Evolutionary conservation across 352 stramenopile genomes (phyloP).

Genomic region (Elongisporangium prolatum): DNA sequence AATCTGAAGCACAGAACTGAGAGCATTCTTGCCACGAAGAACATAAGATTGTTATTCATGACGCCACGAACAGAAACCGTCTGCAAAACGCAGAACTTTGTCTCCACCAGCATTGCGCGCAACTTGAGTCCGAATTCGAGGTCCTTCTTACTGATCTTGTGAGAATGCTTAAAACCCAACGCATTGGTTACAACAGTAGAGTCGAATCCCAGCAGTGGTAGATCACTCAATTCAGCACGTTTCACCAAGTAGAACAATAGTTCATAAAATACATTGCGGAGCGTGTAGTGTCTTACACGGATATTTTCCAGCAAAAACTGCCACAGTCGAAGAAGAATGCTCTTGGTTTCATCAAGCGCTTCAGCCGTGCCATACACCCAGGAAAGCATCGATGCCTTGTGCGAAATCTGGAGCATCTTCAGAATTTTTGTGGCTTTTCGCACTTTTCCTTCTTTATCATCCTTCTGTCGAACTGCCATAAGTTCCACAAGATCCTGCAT

Average conservation of each 20-base stretch:
- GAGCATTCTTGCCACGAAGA: constrained; percentile 85
- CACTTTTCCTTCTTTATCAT: constrained; percentile 89
- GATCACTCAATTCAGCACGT: constrained; percentile 78
- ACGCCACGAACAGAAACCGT: constrained; percentile 83
- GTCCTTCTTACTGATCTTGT: constrained; percentile 78
- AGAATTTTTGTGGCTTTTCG: constrained; percentile 87
- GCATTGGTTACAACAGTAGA: constrained; percentile 57
- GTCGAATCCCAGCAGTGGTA: constrained; percentile 81
- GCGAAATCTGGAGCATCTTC: constrained; percentile 86
- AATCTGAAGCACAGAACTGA: constrained; percentile 85
- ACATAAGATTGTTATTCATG: constrained; percentile 92
- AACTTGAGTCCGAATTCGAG: constrained; percentile 83
- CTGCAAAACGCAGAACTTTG: constrained; percentile 85
- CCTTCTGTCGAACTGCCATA: constrained; percentile 85
- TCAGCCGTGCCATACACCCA: constrained; percentile 84
- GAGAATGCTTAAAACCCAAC: constrained; percentile 61
- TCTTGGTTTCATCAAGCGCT: constrained; percentile 84
- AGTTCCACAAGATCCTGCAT: constrained; percentile 86
- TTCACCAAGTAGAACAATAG: constrained; percentile 88
- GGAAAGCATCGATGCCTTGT: constrained; percentile 88
- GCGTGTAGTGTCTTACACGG: constrained; percentile 84
- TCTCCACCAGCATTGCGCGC: constrained; percentile 86
- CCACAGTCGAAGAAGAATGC: constrained; percentile 79
- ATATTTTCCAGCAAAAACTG: constrained; percentile 89
- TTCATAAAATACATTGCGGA: constrained; percentile 89